Evolutionary conservation across 305 asterid genomes (phyloP), one percentile per base, ranked within the genome.

Genomic region (Fraxinus floribunda): DNA sequence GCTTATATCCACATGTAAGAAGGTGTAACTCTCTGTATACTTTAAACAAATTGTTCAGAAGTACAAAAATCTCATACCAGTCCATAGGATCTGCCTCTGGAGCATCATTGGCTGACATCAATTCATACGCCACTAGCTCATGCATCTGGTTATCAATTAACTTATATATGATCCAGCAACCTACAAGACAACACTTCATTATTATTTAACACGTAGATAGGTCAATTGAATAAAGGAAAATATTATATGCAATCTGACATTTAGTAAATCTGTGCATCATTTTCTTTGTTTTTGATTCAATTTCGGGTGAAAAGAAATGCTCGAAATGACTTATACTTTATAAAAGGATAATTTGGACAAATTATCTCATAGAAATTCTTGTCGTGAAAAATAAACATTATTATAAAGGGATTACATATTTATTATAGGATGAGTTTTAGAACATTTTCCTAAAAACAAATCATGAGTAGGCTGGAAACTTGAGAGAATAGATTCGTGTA

Each of bases 21-120:
- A 64, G 32, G 77, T 55, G 39, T 1, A 29, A 78, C 80, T 30
- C 32, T 29, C 38, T 64, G 80, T 39, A 62, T 79, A 41, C 46
- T 7, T 10, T 26, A 26, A 55, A 35, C 9, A 35, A 46, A 78
- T 49, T 71, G 55, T 13, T 29, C 64, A 77, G 16, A 52, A 73
- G 81, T 64, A 41, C 44, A 83, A 72, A 80, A 82, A 81, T 24
- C 44, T 44, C 88, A 83, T 90, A 95, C 99, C 99, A 95, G 90
- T 95, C 98, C 89, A 75, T 91, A 77, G 99, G 99, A 91, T 95
- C 99, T 85, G 98, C 90, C 87, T 95, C 99, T 24, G 97, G 97
- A 82, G 95, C 97, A 88, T 93, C 98, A 87, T 93, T 94, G 81
- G 99, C 95, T 41, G 99, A 95, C 99, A 95, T 95, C 78, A 95